Conservation (phyloP, 169 alveolate genomes). For the Cryptosporidium felis region DNA sequence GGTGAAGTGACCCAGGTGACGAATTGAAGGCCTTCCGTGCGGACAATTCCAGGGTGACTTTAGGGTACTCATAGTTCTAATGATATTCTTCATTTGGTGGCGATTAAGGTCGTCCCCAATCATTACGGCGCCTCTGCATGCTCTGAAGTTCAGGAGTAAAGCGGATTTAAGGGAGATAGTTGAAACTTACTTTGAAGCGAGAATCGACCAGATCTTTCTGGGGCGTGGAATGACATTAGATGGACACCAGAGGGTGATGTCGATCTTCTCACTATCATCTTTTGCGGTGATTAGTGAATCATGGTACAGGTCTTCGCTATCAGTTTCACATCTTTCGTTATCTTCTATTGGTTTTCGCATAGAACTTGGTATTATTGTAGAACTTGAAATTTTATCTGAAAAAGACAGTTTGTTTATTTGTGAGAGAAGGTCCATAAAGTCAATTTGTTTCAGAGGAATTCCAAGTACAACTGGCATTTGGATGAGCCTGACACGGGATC, state of each 20-base stretch:
- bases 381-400: slow-evolving; percentile 68
- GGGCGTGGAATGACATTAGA: slow-evolving; percentile 81
- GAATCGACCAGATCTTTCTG: slow-evolving; percentile 80
- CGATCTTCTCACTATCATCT: slow-evolving; percentile 8
- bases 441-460: slow-evolving; percentile 65
- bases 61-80: slow-evolving; percentile 84
- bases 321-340: no score
- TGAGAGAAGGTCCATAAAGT: slow-evolving; percentile 71
- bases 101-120: slow-evolving; percentile 91
- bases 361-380: slow-evolving; percentile 32
- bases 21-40: slow-evolving; percentile 99
- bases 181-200: slow-evolving; percentile 85
- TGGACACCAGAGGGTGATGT: slow-evolving; percentile 50
- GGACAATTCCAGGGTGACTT: slow-evolving; percentile 99
- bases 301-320: slow-evolving; percentile 72
- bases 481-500: slow-evolving; percentile 6
- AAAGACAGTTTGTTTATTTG: slow-evolving; percentile 52
- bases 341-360: slow-evolving; percentile 67
- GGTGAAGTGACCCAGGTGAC: slow-evolving; percentile 80
- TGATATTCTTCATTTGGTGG: slow-evolving; percentile 87
- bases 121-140: slow-evolving; percentile 96
- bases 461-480: slow-evolving; percentile 55
- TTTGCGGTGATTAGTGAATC: slow-evolving; percentile 29
- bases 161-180: background rate
- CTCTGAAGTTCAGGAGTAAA: slow-evolving; percentile 80